A percentile compares a stretch with the other conserved stretches of the same genome.
Conservation (phyloP, 495 filamentous ascomycete species). For the Annulohypoxylon bovei region DNA sequence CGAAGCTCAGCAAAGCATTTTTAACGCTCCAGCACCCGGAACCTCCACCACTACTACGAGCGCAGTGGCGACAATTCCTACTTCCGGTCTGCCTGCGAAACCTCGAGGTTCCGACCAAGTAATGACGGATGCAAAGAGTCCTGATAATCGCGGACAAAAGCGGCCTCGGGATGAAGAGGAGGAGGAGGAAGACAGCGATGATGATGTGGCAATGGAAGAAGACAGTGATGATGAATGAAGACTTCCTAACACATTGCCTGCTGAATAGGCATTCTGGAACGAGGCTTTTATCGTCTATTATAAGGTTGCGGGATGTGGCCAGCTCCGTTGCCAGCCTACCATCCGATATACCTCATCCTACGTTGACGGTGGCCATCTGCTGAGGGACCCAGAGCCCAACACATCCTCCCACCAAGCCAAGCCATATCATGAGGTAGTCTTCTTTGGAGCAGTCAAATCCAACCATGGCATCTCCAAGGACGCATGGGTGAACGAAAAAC, state of each 20-base stretch:
- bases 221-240: conserved; percentile 66
- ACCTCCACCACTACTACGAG: conserved; percentile 49
- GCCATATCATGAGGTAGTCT: conserved; percentile 81
- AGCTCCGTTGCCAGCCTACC: background rate
- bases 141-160: conserved; percentile 65
- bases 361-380: conserved; percentile 55
- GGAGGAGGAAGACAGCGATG: conserved; percentile 64
- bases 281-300: background rate
- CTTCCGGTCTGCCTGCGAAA: conserved; percentile 55
- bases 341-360: conserved; percentile 16
- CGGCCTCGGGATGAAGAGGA: conserved; percentile 80
- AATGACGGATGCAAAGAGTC: conserved; percentile 55
- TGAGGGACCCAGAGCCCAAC: conserved; percentile 77
- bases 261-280: background rate
- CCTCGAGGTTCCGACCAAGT: conserved; percentile 51
- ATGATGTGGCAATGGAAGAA: conserved; percentile 58
- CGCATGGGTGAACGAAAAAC: conserved; percentile 88
- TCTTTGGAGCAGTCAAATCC: conserved; percentile 63
- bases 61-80: conserved; percentile 49
- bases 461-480: conserved; percentile 80
- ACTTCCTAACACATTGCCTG: conserved; percentile 6
- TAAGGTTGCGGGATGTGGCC: background rate
- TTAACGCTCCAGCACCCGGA: conserved; percentile 71
- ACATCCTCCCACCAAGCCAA: conserved; percentile 77
- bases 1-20: conserved; percentile 84